Base-by-base conservation (phyloP, 176 grass and related monocot species). In the Zoysia japonica region DNA sequence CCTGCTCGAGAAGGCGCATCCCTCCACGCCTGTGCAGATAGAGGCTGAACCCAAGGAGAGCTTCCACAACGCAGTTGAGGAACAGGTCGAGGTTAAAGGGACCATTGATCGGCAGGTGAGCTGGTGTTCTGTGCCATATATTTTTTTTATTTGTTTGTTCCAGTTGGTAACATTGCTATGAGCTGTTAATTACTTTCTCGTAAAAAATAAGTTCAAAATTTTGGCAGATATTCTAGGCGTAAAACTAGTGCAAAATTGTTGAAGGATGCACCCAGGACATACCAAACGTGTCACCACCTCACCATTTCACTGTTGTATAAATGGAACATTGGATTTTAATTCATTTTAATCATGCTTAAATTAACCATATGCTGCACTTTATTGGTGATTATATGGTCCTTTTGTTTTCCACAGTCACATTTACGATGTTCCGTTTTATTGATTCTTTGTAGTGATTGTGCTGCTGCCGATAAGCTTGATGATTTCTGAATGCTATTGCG, bases 71-170 rank as follows among this genome's bases (percentile, higher is more conserved):
- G 82, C 68, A 56, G 71, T 65, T 40, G 45, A 45, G 47, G 61
- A 59, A 2, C n/a, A 62, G 62, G 45, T 39, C 5, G 72, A 66
- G 50, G 67, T 28, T 20, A 72, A 49, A 17, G 90, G 85, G 84
- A 80, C 78, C 16, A 61, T 93, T 61, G 92, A 99, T 86, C 82
- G 96, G 48, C 88, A 91, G 92, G 96, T 99, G 45, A 67, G 71
- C 61, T 67, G n/a, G 40, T 28, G 38, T 72, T 51, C 11, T 4
- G 8, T 47, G 69, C 4, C 7, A 69, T 62, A 51, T 20, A 3
- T 67, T 35, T 44, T 16, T 15, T 51, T 82, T 52, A 10, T 9
- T 67, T 39, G 45, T 72, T 72, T 78, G 19, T 54, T 53, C 20
- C 2, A 7, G 11, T 9, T 17, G 61, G 47, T 76, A 47, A 10